Base-by-base conservation (phyloP, 2,329 filamentous ascomycete species). In the Fusarium fujikuroi region DNA sequence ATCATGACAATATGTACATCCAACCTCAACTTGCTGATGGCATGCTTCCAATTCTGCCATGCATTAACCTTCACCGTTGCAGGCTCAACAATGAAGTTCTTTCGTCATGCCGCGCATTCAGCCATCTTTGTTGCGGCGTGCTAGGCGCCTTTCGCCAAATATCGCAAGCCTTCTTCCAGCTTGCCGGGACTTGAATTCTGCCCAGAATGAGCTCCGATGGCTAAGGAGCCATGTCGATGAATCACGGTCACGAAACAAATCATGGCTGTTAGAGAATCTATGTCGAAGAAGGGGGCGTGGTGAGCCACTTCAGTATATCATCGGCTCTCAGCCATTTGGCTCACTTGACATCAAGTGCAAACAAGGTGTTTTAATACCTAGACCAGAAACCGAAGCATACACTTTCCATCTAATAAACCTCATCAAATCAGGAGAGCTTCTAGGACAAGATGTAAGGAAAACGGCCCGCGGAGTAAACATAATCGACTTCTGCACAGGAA, bases 271-370 rank as follows among this genome's bases (percentile, higher is more conserved):
- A 5, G 71, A 80, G 12, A 70, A 77, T 3, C 80, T 91, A 11
- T 90, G 88, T 70, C 80, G 80, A 8, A 81, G 84, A 54, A 84
- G 90, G 39, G 85, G 87, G 14, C 81, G 80, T 14, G 94, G 94
- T 2, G 88, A 91, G 65, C 96, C 96, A 3, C 83, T 99, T 39
- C 96, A 98, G 81, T 98, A 98, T 79, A 87, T 98, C 28, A 84
- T 99, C 3, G 95, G 95, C 7, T 91, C 91, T 9, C 95, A 98
- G 80, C 96, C 92, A 4, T 98, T 99, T 82, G 95, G 95, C 1
- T 84, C 90, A 9, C 83, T 98, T 21, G 92, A 97, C 46, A 92
- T 99, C 50, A 83, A 87, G 61, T 98, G 95, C 79, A 86, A 85
- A 34, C 88, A 86, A 16, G 93, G 93, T 5, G 95, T 98, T 9